These are phyloP conservation scores for Penicillium sp. DNA, from an alignment of 2,329 filamentous ascomycete species.

Conservation along the genomic window DNA sequence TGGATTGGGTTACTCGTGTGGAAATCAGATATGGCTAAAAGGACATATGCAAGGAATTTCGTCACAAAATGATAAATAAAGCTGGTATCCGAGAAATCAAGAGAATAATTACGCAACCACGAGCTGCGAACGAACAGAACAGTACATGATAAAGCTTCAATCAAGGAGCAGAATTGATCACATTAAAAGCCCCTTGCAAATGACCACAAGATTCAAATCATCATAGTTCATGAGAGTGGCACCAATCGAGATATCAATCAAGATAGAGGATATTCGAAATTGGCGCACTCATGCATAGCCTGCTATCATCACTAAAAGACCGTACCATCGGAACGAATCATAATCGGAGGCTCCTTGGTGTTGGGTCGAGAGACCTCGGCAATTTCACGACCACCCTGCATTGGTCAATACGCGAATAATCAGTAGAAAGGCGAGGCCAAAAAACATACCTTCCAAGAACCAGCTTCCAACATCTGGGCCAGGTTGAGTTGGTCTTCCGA, in stretches of 20 bases:
- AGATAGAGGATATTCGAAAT: no score
- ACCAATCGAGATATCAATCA: constrained; percentile 13
- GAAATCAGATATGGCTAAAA: not conserved
- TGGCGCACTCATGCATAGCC: no score
- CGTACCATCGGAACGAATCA: constrained; percentile 93
- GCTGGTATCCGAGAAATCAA: no score
- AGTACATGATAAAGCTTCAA: constrained; percentile 11
- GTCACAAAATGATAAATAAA: not conserved
- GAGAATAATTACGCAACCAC: constrained; percentile 11
- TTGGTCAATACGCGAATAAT: no score
- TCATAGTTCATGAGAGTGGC: constrained; percentile 30
- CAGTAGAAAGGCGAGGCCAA: no score
- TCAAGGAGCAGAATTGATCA: constrained; percentile 7
- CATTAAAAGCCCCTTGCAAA: constrained; percentile 7
- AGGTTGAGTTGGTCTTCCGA: constrained; percentile 62
- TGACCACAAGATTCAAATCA: constrained; percentile 16
- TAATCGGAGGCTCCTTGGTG: constrained; percentile 91
- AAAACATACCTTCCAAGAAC: constrained; percentile 84
- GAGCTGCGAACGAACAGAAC: constrained; percentile 3
- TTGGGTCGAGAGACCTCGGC: constrained; percentile 93
- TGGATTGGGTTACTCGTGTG: not conserved
- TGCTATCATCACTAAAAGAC: constrained; percentile 84
- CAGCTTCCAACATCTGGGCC: constrained; percentile 87
- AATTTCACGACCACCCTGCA: constrained; percentile 81
- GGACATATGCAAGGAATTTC: no score